These are phyloP conservation scores for Schoenoplectus tabernaemontani DNA, from an alignment of 202 grass and related monocot species.

Conservation along the genomic window DNA sequence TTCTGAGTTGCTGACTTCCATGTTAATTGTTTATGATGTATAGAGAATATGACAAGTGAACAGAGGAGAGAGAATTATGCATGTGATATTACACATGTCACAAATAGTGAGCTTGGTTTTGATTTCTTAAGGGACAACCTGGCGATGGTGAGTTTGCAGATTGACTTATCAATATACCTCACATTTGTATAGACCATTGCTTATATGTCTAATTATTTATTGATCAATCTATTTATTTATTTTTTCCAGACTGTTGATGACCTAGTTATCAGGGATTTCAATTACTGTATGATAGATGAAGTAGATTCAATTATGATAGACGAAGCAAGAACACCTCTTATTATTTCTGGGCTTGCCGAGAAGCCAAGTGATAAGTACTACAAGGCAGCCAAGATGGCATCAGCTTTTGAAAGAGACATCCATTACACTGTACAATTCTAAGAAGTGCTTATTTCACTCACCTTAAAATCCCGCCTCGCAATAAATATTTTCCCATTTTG, in stretches of 20 bases:
- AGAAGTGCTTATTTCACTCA: constrained; percentile 21
- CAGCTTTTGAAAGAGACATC: constrained; percentile 82
- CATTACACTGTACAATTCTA: constrained; percentile 79
- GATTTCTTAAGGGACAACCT: constrained; percentile 99
- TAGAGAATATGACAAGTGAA: constrained; percentile 97
- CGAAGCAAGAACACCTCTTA: constrained; percentile 96
- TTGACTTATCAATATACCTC: neutral
- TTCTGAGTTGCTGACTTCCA: constrained; percentile 14
- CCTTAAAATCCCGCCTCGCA: neutral
- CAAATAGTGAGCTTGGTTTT: constrained; percentile 99
- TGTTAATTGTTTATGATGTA: constrained; percentile 26
- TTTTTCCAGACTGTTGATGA: constrained; percentile 90
- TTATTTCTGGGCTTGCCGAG: constrained; percentile 88
- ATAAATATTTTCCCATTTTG: neutral
- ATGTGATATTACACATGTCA: constrained; percentile 94
- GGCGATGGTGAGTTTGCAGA: constrained; percentile 56
- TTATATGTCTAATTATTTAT: neutral
- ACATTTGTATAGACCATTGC: neutral
- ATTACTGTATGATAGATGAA: constrained; percentile 99
- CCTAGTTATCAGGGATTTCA: constrained; percentile 94
- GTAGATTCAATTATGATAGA: constrained; percentile 99
- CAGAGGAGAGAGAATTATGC: constrained; percentile 97
- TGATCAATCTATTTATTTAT: neutral
- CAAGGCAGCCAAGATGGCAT: constrained; percentile 94
- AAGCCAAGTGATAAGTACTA: constrained; percentile 92